Evolutionary conservation across 805 yeast genomes (phyloP).

Genomic region (Spencermartinsiella europaea): DNA sequence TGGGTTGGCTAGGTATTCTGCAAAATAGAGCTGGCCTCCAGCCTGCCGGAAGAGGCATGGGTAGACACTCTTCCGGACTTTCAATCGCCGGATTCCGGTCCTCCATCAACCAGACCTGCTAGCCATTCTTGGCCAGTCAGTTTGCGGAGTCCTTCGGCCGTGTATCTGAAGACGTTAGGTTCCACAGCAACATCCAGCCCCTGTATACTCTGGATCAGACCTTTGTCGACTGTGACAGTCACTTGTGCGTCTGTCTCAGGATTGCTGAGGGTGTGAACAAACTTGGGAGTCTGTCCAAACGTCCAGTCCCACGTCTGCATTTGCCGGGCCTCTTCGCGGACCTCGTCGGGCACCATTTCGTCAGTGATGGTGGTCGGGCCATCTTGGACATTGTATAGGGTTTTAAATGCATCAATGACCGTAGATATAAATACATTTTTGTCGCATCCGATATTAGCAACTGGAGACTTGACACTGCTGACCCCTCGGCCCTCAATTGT

Average conservation of each 20-base stretch:
- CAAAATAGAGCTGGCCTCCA: no score
- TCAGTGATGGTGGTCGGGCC: constrained; percentile 6
- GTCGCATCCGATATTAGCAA: constrained; percentile 54
- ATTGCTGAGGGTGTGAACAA: constrained; percentile 46
- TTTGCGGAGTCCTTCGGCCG: neutral
- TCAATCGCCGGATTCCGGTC: no score
- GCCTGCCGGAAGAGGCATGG: no score
- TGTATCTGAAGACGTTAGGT: neutral
- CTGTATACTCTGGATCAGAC: constrained; percentile 22
- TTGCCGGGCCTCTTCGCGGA: constrained; percentile 27
- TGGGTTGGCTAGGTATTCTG: neutral
- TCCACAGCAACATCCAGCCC: neutral
- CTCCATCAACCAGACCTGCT: neutral
- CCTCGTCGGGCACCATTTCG: constrained; percentile 14
- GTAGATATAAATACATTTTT: constrained; percentile 43
- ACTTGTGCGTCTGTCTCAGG: constrained; percentile 33
- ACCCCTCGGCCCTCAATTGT: constrained; percentile 49
- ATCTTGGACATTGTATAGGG: constrained; percentile 23
- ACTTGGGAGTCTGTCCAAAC: constrained; percentile 71
- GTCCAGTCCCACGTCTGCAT: constrained; percentile 67
- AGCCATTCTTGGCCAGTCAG: neutral
- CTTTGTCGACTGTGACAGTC: constrained; percentile 48
- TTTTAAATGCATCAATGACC: constrained; percentile 39
- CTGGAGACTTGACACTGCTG: constrained; percentile 76
- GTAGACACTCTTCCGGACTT: no score